Conservation (phyloP, 441 rosid species). For the Arabidopsis lyrata region DNA sequence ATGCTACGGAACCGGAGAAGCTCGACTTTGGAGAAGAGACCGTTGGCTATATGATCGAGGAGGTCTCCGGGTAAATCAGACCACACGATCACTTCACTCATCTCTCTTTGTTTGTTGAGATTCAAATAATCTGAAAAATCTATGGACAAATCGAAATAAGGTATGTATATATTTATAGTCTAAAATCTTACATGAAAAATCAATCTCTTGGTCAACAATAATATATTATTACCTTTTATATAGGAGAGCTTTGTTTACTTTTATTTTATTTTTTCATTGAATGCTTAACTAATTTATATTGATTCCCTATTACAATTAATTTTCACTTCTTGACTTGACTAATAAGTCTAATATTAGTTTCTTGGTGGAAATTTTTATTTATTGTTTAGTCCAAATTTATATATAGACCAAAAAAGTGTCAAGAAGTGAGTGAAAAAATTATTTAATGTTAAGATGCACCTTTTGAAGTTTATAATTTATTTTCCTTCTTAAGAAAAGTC, state of each 20-base stretch:
- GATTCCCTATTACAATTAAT: not conserved
- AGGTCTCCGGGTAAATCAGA: constrained; percentile 24
- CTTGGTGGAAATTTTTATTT: not conserved
- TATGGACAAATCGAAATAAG: not conserved
- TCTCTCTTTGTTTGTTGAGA: constrained; percentile 17
- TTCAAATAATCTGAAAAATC: not conserved
- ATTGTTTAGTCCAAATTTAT: not conserved
- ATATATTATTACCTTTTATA: not conserved
- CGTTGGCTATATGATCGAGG: not conserved
- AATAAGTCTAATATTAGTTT: not conserved
- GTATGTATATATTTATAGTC: not conserved
- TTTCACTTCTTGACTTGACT: not conserved
- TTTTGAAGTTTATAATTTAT: not conserved
- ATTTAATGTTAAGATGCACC: not conserved
- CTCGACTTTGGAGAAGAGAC: constrained; percentile 29
- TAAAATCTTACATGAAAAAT: not conserved
- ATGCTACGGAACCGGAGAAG: constrained; percentile 36
- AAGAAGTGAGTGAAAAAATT: not conserved
- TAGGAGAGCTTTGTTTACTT: not conserved
- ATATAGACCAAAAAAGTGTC: not conserved
- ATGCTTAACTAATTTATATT: not conserved
- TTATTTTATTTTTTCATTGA: not conserved
- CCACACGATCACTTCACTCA: constrained; percentile 7
- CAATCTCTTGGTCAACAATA: not conserved
- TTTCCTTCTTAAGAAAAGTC: not conserved